phyloP scores from a whole-genome alignment of 1,284 basidiomycete species.

The Spongispora temasekensis region DNA sequence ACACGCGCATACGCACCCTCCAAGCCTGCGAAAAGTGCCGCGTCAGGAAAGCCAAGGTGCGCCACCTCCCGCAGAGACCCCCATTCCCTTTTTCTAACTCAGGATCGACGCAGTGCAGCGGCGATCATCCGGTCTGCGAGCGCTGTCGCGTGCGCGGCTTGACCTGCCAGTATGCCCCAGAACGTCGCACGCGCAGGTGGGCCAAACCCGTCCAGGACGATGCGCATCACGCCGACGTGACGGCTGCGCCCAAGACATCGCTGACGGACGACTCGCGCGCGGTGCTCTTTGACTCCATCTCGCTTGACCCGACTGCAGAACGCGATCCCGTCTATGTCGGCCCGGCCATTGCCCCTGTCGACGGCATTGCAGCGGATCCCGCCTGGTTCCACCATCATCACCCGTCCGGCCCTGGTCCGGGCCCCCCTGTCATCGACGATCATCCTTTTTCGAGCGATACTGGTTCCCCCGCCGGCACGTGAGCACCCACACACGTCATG shows the following conservation, averaged over 20 bases:
- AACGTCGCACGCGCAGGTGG: constrained; percentile 62
- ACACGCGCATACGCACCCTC: constrained; percentile 53
- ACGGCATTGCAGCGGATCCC: neutral
- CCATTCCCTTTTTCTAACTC: neutral
- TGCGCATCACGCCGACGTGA: too few species aligned
- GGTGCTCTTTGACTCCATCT: neutral
- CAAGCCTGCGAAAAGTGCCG: constrained; percentile 68
- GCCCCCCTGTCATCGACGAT: neutral
- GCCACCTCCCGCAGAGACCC: neutral
- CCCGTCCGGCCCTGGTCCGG: neutral
- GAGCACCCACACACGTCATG: neutral
- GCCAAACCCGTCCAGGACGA: constrained; percentile 40
- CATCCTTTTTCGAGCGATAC: neutral
- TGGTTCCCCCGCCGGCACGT: neutral
- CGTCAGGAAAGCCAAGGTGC: constrained; percentile 62
- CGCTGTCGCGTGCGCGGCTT: constrained; percentile 53
- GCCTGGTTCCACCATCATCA: neutral
- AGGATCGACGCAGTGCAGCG: constrained; percentile 49
- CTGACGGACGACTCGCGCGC: neutral
- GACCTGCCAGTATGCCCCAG: constrained; percentile 58
- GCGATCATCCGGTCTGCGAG: constrained; percentile 58
- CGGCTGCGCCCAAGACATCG: too few species aligned
- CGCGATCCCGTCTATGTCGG: neutral
- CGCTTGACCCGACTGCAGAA: neutral
- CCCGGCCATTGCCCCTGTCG: too few species aligned